A percentile compares a stretch with the other conserved stretches of the same genome.
phyloP scores from a whole-genome alignment of 2,329 filamentous ascomycete species.

The Coniochaeta ligniaria region DNA sequence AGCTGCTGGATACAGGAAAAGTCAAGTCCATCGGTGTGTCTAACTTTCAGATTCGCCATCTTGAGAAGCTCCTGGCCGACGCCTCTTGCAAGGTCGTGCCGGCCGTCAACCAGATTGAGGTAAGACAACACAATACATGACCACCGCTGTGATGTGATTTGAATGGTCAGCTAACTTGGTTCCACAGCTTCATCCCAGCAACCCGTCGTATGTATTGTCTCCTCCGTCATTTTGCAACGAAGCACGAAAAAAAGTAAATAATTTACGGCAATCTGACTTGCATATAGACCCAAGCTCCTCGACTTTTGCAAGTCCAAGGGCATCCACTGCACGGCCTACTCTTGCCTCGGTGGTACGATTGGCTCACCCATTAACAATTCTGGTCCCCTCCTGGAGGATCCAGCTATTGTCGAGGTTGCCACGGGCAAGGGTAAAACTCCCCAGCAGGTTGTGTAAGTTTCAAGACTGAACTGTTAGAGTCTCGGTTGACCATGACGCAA shows the following conservation, averaged over 20 bases:
- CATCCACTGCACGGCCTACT: constrained; percentile 54
- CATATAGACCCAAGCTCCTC: constrained; percentile 41
- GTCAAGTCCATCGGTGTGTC: constrained; percentile 61
- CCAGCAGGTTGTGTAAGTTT: constrained; percentile 39
- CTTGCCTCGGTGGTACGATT: constrained; percentile 35
- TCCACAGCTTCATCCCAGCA: constrained; percentile 45
- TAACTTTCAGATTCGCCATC: constrained; percentile 61
- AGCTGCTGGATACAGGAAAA: constrained; percentile 46
- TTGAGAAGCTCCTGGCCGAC: constrained; percentile 56
- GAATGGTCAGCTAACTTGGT: background rate
- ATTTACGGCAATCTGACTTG: background rate
- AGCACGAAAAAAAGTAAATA: background rate
- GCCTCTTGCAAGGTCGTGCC: constrained; percentile 35
- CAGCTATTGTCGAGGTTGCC: constrained; percentile 26
- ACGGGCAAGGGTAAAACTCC: constrained; percentile 45
- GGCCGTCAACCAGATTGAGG: constrained; percentile 53
- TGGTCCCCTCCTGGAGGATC: constrained; percentile 36
- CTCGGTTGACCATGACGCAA: background rate
- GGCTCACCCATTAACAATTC: constrained; percentile 34
- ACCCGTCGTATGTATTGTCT: constrained; percentile 33
- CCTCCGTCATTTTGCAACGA: background rate
- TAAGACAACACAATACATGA: constrained; percentile 17
- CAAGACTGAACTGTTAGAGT: background rate
- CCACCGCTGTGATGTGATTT: background rate
- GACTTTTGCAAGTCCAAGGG: constrained; percentile 50